Base-by-base conservation (phyloP, 2,329 filamentous ascomycete genomes). In the Verticillium albo-atrum region DNA sequence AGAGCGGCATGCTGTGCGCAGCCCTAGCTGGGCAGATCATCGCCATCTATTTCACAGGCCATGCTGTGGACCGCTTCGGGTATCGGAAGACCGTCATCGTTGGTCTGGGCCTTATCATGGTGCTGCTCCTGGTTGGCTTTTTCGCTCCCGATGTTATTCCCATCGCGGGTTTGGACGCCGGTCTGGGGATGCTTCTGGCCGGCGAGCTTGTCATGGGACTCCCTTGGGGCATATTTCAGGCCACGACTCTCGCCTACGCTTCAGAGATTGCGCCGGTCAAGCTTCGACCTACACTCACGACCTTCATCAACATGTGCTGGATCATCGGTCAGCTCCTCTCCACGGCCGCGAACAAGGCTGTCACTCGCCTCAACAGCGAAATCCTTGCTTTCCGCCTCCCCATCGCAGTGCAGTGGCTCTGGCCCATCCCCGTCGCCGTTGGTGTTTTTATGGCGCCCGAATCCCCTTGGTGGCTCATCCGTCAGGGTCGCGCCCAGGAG, bases 301-400 rank as follows among this genome's bases (percentile, higher is more conserved):
- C 69, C 0, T 75, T 75, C 59, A 68, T 73, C 51, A 77, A 77
- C 57, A 66, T 78, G 60, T 77, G 74, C 60, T 77, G 74, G 70
- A 68, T 72, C 14, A 68, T 76, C 28, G 76, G 76, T 4, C 74
- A 77, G 59, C 63, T 77, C 15, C 61, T 74, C 15, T 68, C 69
- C 0, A 68, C 71, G 1, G 71, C 68, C 0, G 71, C 76, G 1
- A 65, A 74, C 7, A 68, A 70, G 50, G 69, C 62, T 6, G 64
- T 75, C 14, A 56, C 72, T 2, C 59, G 66, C 23, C 62, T 67
- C 12, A 20, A 47, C 42, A 59, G 59, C 1, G 61, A 67, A 6
- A 53, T 73, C 42, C 74, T 71, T 72, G 70, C 71, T 2, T 77
- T 74, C 59, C 68, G 72, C 15, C 71, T 77, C 4, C 74, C 75